Conservation (phyloP, 805 yeast genomes). For the Hermanozyma aechmeae region DNA sequence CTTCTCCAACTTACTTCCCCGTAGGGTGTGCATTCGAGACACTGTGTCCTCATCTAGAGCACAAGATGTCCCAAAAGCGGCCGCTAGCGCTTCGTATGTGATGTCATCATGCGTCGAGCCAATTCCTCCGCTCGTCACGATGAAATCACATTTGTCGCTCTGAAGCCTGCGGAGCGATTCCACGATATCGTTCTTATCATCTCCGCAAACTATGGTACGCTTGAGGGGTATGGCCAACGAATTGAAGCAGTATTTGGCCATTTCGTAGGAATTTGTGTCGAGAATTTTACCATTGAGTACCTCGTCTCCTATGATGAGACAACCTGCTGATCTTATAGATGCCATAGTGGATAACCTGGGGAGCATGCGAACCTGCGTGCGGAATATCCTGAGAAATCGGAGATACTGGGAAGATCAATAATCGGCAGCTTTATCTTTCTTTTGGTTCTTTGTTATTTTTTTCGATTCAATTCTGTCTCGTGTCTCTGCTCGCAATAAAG, state of each 20-base stretch:
- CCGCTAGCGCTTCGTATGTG: conserved; percentile 69
- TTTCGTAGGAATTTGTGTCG: conserved; percentile 68
- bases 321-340: conserved; percentile 32
- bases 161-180: conserved; percentile 40
- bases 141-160: conserved; percentile 46
- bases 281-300: conserved; percentile 76
- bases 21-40: conserved; percentile 45
- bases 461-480: no score
- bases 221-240: conserved; percentile 55
- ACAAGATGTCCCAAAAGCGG: conserved; percentile 45
- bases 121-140: conserved; percentile 65
- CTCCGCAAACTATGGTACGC: conserved; percentile 67
- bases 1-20: conserved; percentile 24
- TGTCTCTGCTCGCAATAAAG: no score
- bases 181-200: conserved; percentile 57
- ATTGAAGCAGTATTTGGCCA: conserved; percentile 62
- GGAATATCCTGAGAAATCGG: no score
- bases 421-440: no score
- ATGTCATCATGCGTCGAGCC: conserved; percentile 92
- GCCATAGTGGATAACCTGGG: background rate
- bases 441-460: no score
- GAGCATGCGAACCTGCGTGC: no score
- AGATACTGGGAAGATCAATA: no score
- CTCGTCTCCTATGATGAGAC: conserved; percentile 77
- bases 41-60: conserved; percentile 49